phyloP scores from a whole-genome alignment of 129 eudicot species.

The Chrysanthemum seticuspe region DNA sequence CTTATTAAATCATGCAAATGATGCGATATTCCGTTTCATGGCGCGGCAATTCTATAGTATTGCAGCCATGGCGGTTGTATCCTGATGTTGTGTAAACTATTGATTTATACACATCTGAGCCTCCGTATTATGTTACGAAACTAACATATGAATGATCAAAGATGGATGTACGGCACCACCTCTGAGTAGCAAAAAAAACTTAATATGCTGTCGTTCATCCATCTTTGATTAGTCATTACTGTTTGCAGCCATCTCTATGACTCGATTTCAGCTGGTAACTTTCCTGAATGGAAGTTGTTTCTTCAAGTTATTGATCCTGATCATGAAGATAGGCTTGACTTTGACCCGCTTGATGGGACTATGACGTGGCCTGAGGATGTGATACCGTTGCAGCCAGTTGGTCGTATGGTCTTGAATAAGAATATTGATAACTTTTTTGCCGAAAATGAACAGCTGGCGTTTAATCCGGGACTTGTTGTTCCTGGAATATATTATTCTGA shows the following conservation, averaged over 20 bases:
- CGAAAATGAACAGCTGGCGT: conserved; percentile 68
- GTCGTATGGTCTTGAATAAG: conserved; percentile 63
- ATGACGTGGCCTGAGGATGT: conserved; percentile 71
- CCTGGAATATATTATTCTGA: conserved; percentile 66
- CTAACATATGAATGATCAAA: too few relatives aligned
- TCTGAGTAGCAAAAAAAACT: too few relatives aligned
- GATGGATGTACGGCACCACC: too few relatives aligned
- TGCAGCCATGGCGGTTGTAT: too few relatives aligned
- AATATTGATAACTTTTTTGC: conserved; percentile 73
- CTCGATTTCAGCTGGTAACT: conserved; percentile 60
- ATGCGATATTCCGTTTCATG: too few relatives aligned
- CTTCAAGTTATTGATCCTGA: conserved; percentile 57
- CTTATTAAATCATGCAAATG: too few relatives aligned
- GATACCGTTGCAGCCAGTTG: conserved; percentile 66
- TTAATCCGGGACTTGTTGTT: conserved; percentile 56
- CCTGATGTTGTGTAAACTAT: too few relatives aligned
- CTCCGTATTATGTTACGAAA: too few relatives aligned
- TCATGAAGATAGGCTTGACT: conserved; percentile 58
- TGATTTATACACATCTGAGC: too few relatives aligned
- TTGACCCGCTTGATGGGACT: conserved; percentile 69
- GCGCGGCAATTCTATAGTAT: too few relatives aligned
- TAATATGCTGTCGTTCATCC: too few relatives aligned
- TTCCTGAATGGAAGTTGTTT: conserved; percentile 61
- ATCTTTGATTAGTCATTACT: too few relatives aligned
- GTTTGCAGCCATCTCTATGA: conserved; percentile 27